A percentile compares a stretch with the other conserved stretches of the same genome.
Evolutionary conservation across 75 land plant genomes (phyloP).

Genomic region (Picea sitchensis): DNA sequence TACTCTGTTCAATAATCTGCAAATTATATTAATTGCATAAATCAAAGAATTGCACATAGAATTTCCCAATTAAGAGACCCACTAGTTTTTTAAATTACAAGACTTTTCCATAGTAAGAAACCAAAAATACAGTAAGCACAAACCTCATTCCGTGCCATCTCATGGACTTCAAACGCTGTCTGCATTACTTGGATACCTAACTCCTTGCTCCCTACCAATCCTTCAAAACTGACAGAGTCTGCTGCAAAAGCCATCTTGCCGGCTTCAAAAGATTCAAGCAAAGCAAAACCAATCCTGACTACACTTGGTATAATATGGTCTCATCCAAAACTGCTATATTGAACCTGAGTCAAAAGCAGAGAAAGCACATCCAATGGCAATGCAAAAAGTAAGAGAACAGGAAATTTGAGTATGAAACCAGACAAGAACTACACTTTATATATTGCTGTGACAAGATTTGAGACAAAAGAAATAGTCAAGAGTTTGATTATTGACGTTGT

Average conservation of each 20-base stretch:
- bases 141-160: constrained; percentile 92
- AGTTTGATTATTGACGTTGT: background rate
- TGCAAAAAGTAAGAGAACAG: background rate
- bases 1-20: constrained; percentile 90
- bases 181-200: constrained; percentile 56
- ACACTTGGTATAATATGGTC: constrained; percentile 84
- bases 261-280: constrained; percentile 55
- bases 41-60: constrained; percentile 1
- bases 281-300: constrained; percentile 63
- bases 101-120: background rate
- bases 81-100: background rate
- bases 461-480: constrained; percentile 1
- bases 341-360: constrained; percentile 36
- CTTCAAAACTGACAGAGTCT: constrained; percentile 14
- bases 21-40: constrained; percentile 6
- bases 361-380: constrained; percentile 7
- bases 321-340: constrained; percentile 72
- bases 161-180: constrained; percentile 78
- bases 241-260: constrained; percentile 14
- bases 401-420: constrained; percentile 6
- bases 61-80: background rate
- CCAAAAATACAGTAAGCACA: background rate
- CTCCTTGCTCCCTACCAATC: constrained; percentile 43
- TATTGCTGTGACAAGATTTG: background rate
- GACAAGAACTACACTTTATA: background rate